phyloP scores from a whole-genome alignment of 352 stramenopile species.

The Globisporangium heterothallicum region DNA sequence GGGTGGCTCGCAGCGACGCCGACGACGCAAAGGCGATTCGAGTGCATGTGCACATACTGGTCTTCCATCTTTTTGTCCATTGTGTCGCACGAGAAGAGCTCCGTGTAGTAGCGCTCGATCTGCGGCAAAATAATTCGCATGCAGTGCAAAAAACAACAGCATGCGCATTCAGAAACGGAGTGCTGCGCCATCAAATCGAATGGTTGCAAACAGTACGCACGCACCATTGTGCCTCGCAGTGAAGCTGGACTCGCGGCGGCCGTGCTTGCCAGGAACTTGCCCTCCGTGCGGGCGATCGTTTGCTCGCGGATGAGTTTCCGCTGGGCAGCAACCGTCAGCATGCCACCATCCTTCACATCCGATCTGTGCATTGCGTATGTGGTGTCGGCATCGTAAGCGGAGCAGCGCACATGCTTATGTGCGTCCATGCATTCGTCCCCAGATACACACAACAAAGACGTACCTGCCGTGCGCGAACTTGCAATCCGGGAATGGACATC shows the following conservation, averaged over 20 bases:
- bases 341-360: slow-evolving; percentile 50
- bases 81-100: slow-evolving; percentile 78
- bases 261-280: slow-evolving; percentile 53
- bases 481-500: slow-evolving; percentile 81
- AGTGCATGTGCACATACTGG: slow-evolving; percentile 88
- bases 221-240: slow-evolving; percentile 69
- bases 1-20: slow-evolving; percentile 63
- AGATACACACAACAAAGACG: neutral
- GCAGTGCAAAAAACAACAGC: neutral
- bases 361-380: slow-evolving; percentile 17
- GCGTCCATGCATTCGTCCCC: neutral
- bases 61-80: slow-evolving; percentile 66
- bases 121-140: slow-evolving; percentile 10
- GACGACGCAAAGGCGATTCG: slow-evolving; percentile 81
- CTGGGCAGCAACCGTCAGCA: slow-evolving; percentile 62
- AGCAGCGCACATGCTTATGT: too few species aligned
- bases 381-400: too few species aligned
- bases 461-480: slow-evolving; percentile 74
- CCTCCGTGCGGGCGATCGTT: slow-evolving; percentile 47
- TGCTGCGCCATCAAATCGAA: too few species aligned
- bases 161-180: too few species aligned
- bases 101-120: slow-evolving; percentile 86
- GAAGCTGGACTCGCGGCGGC: slow-evolving; percentile 25
- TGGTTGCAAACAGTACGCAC: neutral
- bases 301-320: slow-evolving; percentile 80